Percentiles rank a stretch among this genome's conserved stretches.
These are phyloP conservation scores for Sphagnum fallax DNA, from an alignment of 228 moss, liverwort and hornwort species.

Conservation along the genomic window DNA sequence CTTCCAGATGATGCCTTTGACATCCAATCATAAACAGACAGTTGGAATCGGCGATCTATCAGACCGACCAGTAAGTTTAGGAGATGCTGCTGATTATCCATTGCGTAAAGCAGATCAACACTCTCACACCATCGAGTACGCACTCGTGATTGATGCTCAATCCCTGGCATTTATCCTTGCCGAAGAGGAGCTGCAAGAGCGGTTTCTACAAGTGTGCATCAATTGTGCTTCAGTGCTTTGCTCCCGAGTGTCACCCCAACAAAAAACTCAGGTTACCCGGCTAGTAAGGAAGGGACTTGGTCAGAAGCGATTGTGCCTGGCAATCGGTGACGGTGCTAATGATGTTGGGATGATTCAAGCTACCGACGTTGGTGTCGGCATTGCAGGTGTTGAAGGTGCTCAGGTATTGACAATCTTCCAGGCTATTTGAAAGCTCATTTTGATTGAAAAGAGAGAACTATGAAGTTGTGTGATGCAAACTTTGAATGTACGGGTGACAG, in stretches of 20 bases:
- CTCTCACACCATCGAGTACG: conserved; percentile 30
- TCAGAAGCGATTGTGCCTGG: conserved; percentile 67
- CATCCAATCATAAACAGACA: conserved; percentile 19
- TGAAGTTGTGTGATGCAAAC: no score
- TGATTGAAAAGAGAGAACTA: no score
- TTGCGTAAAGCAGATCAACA: conserved; percentile 13
- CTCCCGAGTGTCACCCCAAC: conserved; percentile 85
- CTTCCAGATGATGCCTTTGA: conserved; percentile 29
- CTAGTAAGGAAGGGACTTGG: conserved; percentile 82
- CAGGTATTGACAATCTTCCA: conserved; percentile 35
- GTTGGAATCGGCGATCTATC: conserved; percentile 29
- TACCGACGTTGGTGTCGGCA: conserved; percentile 90
- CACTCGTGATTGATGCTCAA: conserved; percentile 84
- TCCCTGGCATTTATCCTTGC: conserved; percentile 71
- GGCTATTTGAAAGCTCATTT: no score
- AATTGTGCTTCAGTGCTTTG: conserved; percentile 83
- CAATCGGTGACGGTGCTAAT: conserved; percentile 96
- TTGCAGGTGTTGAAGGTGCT: conserved; percentile 90
- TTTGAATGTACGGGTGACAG: no score
- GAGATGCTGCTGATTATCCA: not conserved
- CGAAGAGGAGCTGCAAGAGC: conserved; percentile 57
- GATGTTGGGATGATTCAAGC: conserved; percentile 99
- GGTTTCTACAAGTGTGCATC: conserved; percentile 77
- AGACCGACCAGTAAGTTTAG: conserved; percentile 39
- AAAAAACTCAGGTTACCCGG: conserved; percentile 83